phyloP scores from a whole-genome alignment of 2,329 filamentous ascomycete genomes.

The Cladophialophora psammophila region DNA sequence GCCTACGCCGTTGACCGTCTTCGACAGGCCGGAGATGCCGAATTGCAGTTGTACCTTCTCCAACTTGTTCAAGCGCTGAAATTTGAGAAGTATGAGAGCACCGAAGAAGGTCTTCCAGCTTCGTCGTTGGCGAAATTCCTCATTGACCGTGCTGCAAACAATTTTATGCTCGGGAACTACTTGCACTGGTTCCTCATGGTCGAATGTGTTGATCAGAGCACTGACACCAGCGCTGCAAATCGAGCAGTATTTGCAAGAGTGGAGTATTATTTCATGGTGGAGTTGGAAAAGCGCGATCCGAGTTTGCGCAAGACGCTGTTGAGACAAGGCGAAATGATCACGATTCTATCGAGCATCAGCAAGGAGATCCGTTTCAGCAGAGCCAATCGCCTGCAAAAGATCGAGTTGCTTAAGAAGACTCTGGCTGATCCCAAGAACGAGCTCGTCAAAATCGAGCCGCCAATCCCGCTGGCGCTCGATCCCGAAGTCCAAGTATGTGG shows the following conservation, averaged over 20 bases:
- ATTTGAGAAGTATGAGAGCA: constrained; percentile 78
- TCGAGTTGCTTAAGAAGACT: constrained; percentile 82
- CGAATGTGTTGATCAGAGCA: constrained; percentile 84
- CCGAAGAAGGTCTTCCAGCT: constrained; percentile 70
- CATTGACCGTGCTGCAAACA: constrained; percentile 84
- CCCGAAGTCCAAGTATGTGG: constrained; percentile 81
- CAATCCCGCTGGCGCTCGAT: constrained; percentile 86
- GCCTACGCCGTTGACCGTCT: constrained; percentile 93
- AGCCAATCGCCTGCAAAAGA: constrained; percentile 79
- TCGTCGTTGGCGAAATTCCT: constrained; percentile 90
- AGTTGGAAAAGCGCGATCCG: constrained; percentile 76
- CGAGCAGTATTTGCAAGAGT: constrained; percentile 90
- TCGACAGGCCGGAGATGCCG: constrained; percentile 89
- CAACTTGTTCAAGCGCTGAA: constrained; percentile 96
- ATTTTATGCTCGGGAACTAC: constrained; percentile 91
- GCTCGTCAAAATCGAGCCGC: constrained; percentile 79
- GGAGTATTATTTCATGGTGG: constrained; percentile 94
- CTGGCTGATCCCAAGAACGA: constrained; percentile 91
- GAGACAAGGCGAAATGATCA: constrained; percentile 87
- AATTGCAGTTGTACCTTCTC: constrained; percentile 87
- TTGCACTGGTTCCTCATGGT: constrained; percentile 99
- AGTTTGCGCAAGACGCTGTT: constrained; percentile 78
- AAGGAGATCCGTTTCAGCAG: constrained; percentile 84
- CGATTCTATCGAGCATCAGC: constrained; percentile 85
- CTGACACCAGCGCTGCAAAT: constrained; percentile 72